Evolutionary conservation across 441 rosid genomes (phyloP).

Genomic region (Populus hybrid): DNA sequence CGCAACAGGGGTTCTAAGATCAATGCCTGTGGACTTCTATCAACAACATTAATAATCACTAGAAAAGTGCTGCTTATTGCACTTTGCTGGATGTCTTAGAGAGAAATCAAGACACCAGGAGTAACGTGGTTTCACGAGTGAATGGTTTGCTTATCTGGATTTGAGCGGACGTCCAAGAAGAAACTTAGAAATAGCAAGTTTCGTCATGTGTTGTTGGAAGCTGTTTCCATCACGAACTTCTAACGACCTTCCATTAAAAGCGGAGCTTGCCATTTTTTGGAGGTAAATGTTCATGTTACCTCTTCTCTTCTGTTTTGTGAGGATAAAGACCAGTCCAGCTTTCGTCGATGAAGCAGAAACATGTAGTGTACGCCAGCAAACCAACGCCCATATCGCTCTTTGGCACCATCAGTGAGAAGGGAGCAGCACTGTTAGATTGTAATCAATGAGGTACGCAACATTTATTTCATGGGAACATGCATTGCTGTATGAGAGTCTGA

Average conservation of each 20-base stretch:
- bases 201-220: neutral
- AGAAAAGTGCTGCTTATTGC: neutral
- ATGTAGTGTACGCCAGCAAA: neutral
- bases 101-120: neutral
- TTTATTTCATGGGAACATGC: slow-evolving; percentile 4
- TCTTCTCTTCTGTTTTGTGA: neutral
- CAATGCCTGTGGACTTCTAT: too few relatives aligned
- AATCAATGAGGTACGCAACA: slow-evolving; percentile 6
- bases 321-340: neutral
- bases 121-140: neutral
- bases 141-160: neutral
- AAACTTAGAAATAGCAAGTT: neutral
- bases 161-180: neutral
- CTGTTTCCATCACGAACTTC: neutral
- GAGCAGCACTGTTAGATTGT: neutral
- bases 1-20: too few relatives aligned
- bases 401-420: neutral
- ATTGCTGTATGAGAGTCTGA: slow-evolving; percentile 12
- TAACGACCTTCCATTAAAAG: too few relatives aligned
- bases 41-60: neutral
- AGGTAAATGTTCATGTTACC: neutral
- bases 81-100: neutral
- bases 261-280: neutral
- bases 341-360: neutral
- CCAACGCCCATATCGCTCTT: neutral